Percentiles rank a stretch among this genome's conserved stretches.
These are phyloP conservation scores for Trametes punicea DNA, from an alignment of 768 basidiomycete genomes.

Conservation along the genomic window DNA sequence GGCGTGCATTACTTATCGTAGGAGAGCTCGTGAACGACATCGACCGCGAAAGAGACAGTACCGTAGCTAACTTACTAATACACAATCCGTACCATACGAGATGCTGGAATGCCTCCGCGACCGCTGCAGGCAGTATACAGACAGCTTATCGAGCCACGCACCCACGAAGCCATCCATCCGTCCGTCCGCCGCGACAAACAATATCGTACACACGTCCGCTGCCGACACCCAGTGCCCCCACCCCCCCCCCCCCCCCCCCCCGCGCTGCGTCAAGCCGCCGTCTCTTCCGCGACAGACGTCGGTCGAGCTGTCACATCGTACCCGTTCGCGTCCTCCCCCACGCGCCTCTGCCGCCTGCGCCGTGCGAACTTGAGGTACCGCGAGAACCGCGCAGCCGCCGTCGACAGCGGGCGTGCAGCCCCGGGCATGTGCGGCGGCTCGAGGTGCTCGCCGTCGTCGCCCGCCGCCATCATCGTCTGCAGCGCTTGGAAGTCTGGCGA, in stretches of 20 bases:
- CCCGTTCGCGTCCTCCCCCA: constrained; percentile 15
- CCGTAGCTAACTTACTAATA: not conserved
- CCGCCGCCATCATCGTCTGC: constrained; percentile 31
- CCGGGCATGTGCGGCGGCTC: constrained; percentile 22
- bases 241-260: no score
- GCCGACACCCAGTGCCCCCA: not conserved
- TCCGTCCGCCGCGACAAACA: not conserved
- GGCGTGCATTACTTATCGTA: constrained; percentile 10
- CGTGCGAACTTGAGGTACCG: constrained; percentile 33
- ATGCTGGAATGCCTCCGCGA: not conserved
- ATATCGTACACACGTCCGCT: not conserved
- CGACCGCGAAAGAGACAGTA: constrained; percentile 2
- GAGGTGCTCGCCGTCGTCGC: constrained; percentile 17
- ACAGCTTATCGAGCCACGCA: not conserved
- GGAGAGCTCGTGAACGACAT: not conserved
- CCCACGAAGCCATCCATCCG: not conserved
- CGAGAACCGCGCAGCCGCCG: constrained; percentile 30
- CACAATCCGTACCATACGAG: not conserved
- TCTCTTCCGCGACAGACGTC: constrained; percentile 23
- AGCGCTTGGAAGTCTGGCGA: constrained; percentile 34
- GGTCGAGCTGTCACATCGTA: constrained; percentile 28
- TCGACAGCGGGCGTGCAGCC: constrained; percentile 20
- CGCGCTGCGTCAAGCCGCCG: constrained; percentile 1
- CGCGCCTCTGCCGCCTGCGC: constrained; percentile 21
- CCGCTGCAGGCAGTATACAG: not conserved